phyloP scores from a whole-genome alignment of 768 basidiomycete species.

The Suillus fuscotomentosus region DNA sequence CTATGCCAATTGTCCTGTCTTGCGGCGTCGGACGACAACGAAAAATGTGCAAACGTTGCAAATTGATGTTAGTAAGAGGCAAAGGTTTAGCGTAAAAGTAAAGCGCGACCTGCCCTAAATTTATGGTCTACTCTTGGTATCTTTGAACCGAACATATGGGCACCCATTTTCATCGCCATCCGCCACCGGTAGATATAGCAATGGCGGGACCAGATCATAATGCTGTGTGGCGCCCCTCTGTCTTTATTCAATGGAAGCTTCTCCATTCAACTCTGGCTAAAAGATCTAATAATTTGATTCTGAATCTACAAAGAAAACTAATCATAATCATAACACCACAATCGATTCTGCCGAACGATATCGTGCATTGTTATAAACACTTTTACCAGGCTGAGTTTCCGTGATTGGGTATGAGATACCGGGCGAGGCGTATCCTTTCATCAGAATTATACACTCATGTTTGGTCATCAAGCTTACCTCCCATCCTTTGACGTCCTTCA shows the following conservation, averaged over 20 bases:
- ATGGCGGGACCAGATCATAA: slow-evolving; percentile 12
- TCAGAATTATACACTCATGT: slow-evolving; percentile 21
- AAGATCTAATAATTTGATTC: slow-evolving; percentile 7
- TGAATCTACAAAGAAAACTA: not conserved
- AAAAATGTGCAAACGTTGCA: slow-evolving; percentile 6
- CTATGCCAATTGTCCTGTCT: slow-evolving; percentile 1
- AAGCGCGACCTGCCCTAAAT: slow-evolving; percentile 24
- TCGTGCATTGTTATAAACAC: slow-evolving; percentile 78
- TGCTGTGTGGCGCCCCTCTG: slow-evolving; percentile 21
- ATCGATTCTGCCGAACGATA: slow-evolving; percentile 60
- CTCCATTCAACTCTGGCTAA: not conserved
- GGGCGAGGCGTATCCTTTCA: slow-evolving; percentile 21
- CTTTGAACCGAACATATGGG: slow-evolving; percentile 11
- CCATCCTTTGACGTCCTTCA: slow-evolving; percentile 94
- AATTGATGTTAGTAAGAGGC: slow-evolving; percentile 13
- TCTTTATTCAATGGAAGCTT: not conserved
- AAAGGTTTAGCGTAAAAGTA: slow-evolving; percentile 5
- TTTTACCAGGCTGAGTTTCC: slow-evolving; percentile 69
- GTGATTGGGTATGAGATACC: slow-evolving; percentile 15
- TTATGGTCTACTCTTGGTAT: not conserved
- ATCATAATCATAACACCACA: slow-evolving; percentile 50
- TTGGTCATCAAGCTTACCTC: slow-evolving; percentile 60
- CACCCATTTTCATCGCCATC: slow-evolving; percentile 31
- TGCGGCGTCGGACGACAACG: slow-evolving; percentile 16
- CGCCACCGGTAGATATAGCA: slow-evolving; percentile 26